Evolutionary conservation across 2,329 filamentous ascomycete species (phyloP), one percentile per base, ranked within the genome.

Genomic region (Trichoderma sp.): DNA sequence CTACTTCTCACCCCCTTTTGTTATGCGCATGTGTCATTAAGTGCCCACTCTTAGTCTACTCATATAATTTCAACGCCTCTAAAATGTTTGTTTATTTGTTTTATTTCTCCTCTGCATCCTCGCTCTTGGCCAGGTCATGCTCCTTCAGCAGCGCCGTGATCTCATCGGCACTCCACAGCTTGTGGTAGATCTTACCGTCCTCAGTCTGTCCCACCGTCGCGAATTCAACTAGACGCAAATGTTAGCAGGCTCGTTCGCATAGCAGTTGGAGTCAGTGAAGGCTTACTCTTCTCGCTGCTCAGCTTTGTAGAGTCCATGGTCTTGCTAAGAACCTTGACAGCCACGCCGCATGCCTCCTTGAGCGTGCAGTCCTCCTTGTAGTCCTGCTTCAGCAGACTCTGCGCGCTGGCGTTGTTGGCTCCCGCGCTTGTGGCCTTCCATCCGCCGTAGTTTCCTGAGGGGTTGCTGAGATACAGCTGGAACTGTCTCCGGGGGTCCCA

Each of bases 231-330:
- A 75, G 19, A 72, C 52, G 19, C 68, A 33, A 19, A 14, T 68
- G 74, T 76, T 69, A 76, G 74, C 57, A 55, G 53, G 47, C 7
- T 11, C 10, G 4, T 13, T 3, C 13, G 2, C 21, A 5, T 11
- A 58, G 33, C 19, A 6, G 1, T 13, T 19, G 0, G 13, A 29
- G n/a, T 24, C 27, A 13, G 35, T 19, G 1, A 24, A 3, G 47
- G 86, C 92, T 81, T 84, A 97, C 94, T 97, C 89, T 99, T 99
- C 87, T 99, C 96, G 79, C 94, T 97, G 85, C 94, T 97, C 79
- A 99, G 84, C 87, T 97, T 99, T 67, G 95, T 98, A 68, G 94
- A 97, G 81, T 99, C 96, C 96, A 99, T 99, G 6, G 96, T 99
- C 90, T 99, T 99, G 88, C 96, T 98, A 74, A 99, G 84, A 72